Evolutionary conservation across 192 early-diverging fungal species (phyloP).

Genomic region (Entomortierella parvispora): DNA sequence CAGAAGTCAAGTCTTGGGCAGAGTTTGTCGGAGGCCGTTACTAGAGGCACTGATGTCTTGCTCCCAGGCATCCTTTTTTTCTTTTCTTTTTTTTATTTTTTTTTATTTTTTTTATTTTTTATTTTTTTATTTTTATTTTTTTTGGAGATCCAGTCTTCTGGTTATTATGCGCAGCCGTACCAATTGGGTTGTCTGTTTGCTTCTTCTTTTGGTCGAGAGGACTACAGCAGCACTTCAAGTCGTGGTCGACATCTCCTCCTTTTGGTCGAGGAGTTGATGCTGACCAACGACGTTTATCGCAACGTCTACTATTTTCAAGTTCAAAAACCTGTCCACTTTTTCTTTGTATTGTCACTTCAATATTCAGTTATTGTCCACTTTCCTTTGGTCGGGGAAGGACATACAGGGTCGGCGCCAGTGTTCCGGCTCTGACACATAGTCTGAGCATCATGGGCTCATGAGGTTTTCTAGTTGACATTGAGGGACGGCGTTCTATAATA

Average conservation of each 20-base stretch:
- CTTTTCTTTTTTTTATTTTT: slow-evolving; percentile 1
- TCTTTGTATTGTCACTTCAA: background rate
- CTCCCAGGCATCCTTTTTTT: background rate
- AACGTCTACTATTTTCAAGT: too few species aligned
- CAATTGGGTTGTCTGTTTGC: background rate
- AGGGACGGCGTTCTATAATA: too few species aligned
- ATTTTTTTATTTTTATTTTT: background rate
- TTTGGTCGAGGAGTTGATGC: slow-evolving; percentile 6
- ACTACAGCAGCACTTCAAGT: too few species aligned
- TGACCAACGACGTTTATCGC: background rate
- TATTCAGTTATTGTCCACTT: background rate
- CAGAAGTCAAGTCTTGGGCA: slow-evolving; percentile 74
- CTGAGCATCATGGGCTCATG: too few species aligned
- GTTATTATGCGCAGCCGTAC: background rate
- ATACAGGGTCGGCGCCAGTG: background rate
- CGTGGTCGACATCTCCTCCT: too few species aligned
- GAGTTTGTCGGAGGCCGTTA: slow-evolving; percentile 69
- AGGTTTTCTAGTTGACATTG: too few species aligned
- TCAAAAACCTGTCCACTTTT: background rate
- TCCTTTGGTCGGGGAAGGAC: slow-evolving; percentile 43
- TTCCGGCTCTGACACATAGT: too few species aligned
- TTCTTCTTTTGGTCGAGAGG: slow-evolving; percentile 50
- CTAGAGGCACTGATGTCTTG: slow-evolving; percentile 9
- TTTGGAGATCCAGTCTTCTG: background rate
- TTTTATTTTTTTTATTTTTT: slow-evolving; percentile 1